These are phyloP conservation scores for Elongisporangium prolatum DNA, from an alignment of 352 stramenopile genomes.

Conservation along the genomic window DNA sequence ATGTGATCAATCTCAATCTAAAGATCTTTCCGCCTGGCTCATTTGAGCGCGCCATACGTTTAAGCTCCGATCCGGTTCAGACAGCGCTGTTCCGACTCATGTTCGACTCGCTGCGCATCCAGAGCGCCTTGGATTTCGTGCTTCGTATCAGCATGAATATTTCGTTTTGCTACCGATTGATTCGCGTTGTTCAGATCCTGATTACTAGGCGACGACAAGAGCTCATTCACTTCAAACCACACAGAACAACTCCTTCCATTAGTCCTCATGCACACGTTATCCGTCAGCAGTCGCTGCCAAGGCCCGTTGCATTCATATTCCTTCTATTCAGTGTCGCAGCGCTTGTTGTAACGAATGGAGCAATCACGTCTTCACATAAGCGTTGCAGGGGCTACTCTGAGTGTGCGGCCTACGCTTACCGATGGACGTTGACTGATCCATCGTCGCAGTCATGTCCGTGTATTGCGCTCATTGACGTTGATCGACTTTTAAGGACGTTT, in stretches of 20 bases:
- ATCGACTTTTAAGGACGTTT: conserved; percentile 9
- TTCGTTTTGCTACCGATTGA: conserved; percentile 27
- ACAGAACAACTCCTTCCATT: no score
- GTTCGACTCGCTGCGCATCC: conserved; percentile 25
- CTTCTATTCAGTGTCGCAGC: conserved; percentile 8
- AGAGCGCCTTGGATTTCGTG: conserved; percentile 14
- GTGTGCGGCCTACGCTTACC: conserved; percentile 19
- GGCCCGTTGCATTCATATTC: conserved; percentile 15
- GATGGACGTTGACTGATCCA: conserved; percentile 15
- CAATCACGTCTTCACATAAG: conserved; percentile 8
- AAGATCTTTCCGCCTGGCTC: conserved; percentile 11
- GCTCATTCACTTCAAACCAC: no score
- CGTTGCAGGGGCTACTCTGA: conserved; percentile 16
- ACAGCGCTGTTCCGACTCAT: conserved; percentile 22
- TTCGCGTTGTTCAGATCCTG: conserved; percentile 18
- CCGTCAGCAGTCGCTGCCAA: conserved; percentile 16
- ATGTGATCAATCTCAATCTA: conserved; percentile 16
- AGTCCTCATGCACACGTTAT: no score
- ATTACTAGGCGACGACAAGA: not conserved
- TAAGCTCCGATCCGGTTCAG: conserved; percentile 27
- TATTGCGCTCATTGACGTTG: conserved; percentile 25
- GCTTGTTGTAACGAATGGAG: conserved; percentile 13
- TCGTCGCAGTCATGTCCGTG: conserved; percentile 23
- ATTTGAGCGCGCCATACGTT: conserved; percentile 24
- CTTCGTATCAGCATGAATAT: conserved; percentile 20